Evolutionary conservation across 768 basidiomycete genomes (phyloP).

Genomic region (Lactifluus rugatus): DNA sequence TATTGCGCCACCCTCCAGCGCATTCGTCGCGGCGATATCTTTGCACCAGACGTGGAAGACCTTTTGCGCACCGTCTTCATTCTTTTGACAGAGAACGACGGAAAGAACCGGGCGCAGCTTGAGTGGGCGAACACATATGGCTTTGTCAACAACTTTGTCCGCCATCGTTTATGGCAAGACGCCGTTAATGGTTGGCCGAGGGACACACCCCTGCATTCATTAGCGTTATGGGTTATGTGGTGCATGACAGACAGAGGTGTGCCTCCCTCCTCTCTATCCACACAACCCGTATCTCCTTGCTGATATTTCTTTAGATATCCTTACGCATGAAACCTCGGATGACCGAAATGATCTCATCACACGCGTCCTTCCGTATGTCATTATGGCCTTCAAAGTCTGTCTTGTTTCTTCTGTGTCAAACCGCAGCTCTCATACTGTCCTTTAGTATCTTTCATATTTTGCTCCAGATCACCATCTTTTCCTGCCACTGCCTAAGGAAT

Average conservation of each 20-base stretch:
- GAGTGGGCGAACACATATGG: conserved; percentile 38
- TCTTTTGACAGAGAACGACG: conserved; percentile 60
- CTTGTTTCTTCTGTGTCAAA: conserved; percentile 29
- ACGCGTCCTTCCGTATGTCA: conserved; percentile 16
- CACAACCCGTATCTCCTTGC: neutral
- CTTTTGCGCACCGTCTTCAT: conserved; percentile 43
- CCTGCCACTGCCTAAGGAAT: conserved; percentile 36
- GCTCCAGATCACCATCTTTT: conserved; percentile 54
- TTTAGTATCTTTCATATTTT: conserved; percentile 44
- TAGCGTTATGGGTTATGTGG: conserved; percentile 59
- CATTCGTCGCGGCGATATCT: conserved; percentile 28
- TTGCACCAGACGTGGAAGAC: conserved; percentile 21
- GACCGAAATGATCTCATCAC: conserved; percentile 26
- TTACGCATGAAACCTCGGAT: conserved; percentile 23
- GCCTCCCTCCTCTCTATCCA: conserved; percentile 19
- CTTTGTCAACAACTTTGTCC: conserved; percentile 39
- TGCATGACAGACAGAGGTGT: conserved; percentile 43
- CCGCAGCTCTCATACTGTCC: conserved; percentile 34
- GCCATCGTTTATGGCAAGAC: conserved; percentile 37
- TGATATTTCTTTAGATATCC: conserved; percentile 18
- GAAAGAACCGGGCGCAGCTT: conserved; percentile 50
- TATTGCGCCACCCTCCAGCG: conserved; percentile 28
- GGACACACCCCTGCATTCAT: conserved; percentile 39
- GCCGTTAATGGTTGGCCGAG: conserved; percentile 45
- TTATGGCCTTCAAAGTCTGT: conserved; percentile 29